These are phyloP conservation scores for Kluyveromyces dobzhanskii DNA, from an alignment of 805 yeast genomes.

Conservation along the genomic window DNA sequence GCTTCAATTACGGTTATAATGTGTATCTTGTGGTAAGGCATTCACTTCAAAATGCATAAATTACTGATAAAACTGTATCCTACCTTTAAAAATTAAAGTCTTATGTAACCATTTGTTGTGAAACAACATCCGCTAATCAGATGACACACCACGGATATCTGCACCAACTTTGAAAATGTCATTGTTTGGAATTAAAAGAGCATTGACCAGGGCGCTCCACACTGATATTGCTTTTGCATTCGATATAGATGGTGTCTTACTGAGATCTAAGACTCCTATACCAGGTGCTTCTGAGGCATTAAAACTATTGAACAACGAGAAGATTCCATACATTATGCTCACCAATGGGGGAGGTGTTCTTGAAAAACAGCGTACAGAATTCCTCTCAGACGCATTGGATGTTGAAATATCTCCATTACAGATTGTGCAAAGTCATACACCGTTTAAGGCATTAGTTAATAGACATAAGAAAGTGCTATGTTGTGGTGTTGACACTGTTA, in stretches of 20 bases:
- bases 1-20: no score
- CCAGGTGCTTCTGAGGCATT: constrained; percentile 58
- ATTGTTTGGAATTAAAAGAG: background rate
- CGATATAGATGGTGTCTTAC: constrained; percentile 77
- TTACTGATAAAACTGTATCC: no score
- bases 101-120: no score
- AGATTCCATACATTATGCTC: constrained; percentile 71
- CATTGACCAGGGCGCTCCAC: constrained; percentile 1
- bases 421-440: constrained; percentile 82
- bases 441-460: constrained; percentile 53
- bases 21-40: no score
- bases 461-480: constrained; percentile 59
- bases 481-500: constrained; percentile 67
- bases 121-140: no score
- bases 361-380: constrained; percentile 52
- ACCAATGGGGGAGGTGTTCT: constrained; percentile 87
- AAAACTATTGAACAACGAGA: constrained; percentile 39
- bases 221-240: constrained; percentile 24
- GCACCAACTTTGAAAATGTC: background rate
- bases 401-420: constrained; percentile 46
- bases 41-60: no score
- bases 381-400: constrained; percentile 39
- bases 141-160: no score
- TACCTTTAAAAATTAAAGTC: no score
- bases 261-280: constrained; percentile 64